Evolutionary conservation across 441 rosid genomes (phyloP), one percentile per base, ranked within the genome.

Genomic region (Pelargonium australe): DNA sequence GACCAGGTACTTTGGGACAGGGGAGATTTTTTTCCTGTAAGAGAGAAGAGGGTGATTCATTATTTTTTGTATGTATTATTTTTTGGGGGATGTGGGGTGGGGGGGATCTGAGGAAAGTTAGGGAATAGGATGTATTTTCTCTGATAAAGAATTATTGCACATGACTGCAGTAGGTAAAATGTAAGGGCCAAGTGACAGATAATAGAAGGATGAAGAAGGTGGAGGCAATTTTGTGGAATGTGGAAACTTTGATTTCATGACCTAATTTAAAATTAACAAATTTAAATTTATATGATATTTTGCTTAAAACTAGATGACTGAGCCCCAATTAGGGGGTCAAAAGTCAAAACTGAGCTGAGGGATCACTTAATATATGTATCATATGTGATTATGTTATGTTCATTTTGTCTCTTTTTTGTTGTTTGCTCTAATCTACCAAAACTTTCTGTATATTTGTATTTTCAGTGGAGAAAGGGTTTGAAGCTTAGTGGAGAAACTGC

Each of bases 381-480:
- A 51, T 14, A 53, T 53, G 58, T 53, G 16, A 53, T 53, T 17
- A 53, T 7, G 17, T 14, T 53, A 53, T 53, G 58, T 53, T 14
- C 19, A 53, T 53, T 14, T 64, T 70, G 25, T 66, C 53, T 25
- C 23, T 8, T 28, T 6, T 61, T 53, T 40, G 17, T 62, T 3
- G 9, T 61, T 37, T 67, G 11, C 45, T 47, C 31, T 51, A 4
- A 11, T 51, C 57, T 14, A n/a, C 41, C 12, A 25, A 57, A 65
- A 23, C 40, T 72, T 28, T 53, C 64, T 47, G 28, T 53, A 10
- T 63, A 71, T 76, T 60, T 66, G 63, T 76, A 40, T 79, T 80
- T 74, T 28, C 86, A 95, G 99, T 95, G 99, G 98, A 90, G 99
- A 82, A 95, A 87, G 78, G 97, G 98, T 67, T 83, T 95, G 88